Base-by-base conservation (phyloP, 169 alveolate genomes). In the Sarcocystis neurona region DNA sequence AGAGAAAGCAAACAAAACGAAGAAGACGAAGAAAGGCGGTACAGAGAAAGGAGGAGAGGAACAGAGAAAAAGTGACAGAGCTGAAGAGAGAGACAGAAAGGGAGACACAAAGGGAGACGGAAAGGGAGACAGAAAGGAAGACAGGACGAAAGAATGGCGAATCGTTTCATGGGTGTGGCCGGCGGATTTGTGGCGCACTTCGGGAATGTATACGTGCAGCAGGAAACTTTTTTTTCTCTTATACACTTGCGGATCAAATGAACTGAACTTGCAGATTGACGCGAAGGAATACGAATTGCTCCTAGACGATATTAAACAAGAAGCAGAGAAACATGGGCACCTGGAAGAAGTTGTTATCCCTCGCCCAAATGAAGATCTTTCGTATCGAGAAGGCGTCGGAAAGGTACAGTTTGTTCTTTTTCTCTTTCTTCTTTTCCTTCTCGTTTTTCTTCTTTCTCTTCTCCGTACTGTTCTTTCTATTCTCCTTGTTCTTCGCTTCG, bases 261-360 rank as follows among this genome's bases (percentile, higher is more conserved):
- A n/a, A n/a, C n/a, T n/a, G n/a, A n/a, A 53, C 66, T 53, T 15
- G 53, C 82, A 72, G 82, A 72, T 72, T 27, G 82, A 72, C 53
- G 56, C 82, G 23, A 72, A 72, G 46, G 82, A 72, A 23, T 95
- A 95, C 88, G 95, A 94, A 70, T 96, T 94, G 72, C 75, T 96
- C 39, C 79, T 90, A 74, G 93, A 92, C 60, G 96, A 93, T 23
- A 90, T 95, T n/a, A 94, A 93, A 74, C 94, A 91, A 84, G 98
- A 96, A 91, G 98, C 97, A 46, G 94, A 90, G 86, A 95, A 93
- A 85, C 94, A 95, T 80, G 98, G 98, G 77, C 93, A 97, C 27
- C 93, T 96, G 77, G 96, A 94, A 89, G 96, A 95, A 63, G 93
- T 96, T 43, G 94, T 93, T 43, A 95, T 96, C 39, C 98, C 98